These are phyloP conservation scores for Curvularia sp. DNA, from an alignment of 2,329 filamentous ascomycete species.

Conservation along the genomic window DNA sequence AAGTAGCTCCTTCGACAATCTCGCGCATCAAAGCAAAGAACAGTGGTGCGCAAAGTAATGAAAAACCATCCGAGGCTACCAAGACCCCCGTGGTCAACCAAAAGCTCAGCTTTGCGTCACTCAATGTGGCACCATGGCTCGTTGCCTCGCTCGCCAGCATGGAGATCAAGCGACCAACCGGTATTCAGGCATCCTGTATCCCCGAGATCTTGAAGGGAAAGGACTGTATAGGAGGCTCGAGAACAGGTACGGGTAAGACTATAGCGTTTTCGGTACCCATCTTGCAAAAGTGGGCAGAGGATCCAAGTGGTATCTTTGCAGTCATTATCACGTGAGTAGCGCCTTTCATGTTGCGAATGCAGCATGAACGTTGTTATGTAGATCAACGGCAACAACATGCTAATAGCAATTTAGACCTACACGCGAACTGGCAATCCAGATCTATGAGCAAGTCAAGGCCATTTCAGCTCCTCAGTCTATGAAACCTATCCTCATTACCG, in stretches of 20 bases:
- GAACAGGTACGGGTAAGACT: constrained; percentile 97
- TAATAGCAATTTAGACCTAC: constrained; percentile 30
- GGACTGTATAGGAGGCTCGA: constrained; percentile 90
- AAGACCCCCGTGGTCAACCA: constrained; percentile 24
- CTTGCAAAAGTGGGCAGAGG: constrained; percentile 88
- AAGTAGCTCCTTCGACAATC: constrained; percentile 32
- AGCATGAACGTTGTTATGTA: background rate
- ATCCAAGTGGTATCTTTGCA: constrained; percentile 90
- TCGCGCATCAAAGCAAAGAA: constrained; percentile 48
- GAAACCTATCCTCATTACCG: constrained; percentile 88
- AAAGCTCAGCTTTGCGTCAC: constrained; percentile 71
- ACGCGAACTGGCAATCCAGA: constrained; percentile 90
- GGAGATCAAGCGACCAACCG: constrained; percentile 87
- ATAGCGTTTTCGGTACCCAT: constrained; percentile 95
- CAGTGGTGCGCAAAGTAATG: constrained; percentile 15
- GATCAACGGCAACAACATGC: background rate
- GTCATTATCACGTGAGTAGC: constrained; percentile 78
- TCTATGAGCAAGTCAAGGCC: constrained; percentile 94
- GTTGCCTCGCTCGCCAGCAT: constrained; percentile 76
- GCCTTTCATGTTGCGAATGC: background rate
- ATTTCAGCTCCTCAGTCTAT: constrained; percentile 87
- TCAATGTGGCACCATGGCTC: constrained; percentile 85
- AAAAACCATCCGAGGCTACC: constrained; percentile 11
- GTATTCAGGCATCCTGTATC: constrained; percentile 92
- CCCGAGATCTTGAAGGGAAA: constrained; percentile 88